phyloP scores from a whole-genome alignment of 306 rosid species.

The Castanopsis chinensis region DNA sequence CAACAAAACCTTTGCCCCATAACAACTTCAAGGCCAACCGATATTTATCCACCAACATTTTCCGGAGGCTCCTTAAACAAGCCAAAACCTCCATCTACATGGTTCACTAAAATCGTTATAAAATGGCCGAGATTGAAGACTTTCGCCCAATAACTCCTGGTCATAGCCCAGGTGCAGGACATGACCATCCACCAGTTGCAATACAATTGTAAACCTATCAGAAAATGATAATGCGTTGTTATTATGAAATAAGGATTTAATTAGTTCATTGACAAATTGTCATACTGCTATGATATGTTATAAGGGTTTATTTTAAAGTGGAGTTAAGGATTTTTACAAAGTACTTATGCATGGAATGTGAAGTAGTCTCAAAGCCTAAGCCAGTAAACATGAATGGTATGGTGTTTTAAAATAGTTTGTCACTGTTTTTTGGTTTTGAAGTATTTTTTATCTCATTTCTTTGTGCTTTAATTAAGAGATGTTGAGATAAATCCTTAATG shows the following conservation, averaged over 20 bases:
- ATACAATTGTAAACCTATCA: slow-evolving; percentile 10
- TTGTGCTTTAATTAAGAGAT: neutral
- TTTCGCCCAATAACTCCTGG: slow-evolving; percentile 60
- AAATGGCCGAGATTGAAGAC: slow-evolving; percentile 35
- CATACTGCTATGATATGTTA: neutral
- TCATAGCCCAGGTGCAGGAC: slow-evolving; percentile 66
- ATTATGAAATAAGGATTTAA: neutral
- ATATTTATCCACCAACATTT: slow-evolving; percentile 26
- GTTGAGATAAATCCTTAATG: neutral
- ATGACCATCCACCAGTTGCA: slow-evolving; percentile 25
- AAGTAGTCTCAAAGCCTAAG: neutral
- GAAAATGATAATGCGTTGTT: neutral
- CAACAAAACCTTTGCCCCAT: slow-evolving; percentile 25
- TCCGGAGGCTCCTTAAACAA: slow-evolving; percentile 21
- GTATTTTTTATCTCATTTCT: neutral
- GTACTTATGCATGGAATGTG: neutral
- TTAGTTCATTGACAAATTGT: too few species aligned
- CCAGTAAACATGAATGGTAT: neutral
- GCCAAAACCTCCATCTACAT: slow-evolving; percentile 38
- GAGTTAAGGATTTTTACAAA: neutral
- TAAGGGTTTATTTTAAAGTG: neutral
- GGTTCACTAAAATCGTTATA: slow-evolving; percentile 40
- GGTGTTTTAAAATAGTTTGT: neutral
- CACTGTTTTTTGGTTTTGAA: neutral
- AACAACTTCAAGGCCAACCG: slow-evolving; percentile 42